phyloP scores from a whole-genome alignment of 441 rosid species.

The Jatropha multifida region DNA sequence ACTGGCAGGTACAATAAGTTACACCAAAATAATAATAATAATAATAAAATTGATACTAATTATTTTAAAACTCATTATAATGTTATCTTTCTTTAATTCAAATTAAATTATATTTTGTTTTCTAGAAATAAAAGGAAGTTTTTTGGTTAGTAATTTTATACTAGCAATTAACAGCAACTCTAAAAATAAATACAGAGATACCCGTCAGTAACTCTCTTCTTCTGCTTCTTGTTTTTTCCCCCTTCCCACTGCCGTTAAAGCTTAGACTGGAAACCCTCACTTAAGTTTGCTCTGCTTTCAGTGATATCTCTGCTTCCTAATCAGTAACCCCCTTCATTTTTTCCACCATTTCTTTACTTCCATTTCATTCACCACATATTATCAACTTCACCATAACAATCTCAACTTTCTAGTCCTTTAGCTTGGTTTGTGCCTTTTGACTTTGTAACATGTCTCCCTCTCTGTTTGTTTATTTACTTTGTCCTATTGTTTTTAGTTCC shows the following conservation, averaged over 20 bases:
- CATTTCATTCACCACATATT: not conserved
- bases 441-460: not conserved
- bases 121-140: no score
- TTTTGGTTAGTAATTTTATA: no score
- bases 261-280: not conserved
- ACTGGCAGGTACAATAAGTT: no score
- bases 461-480: not conserved
- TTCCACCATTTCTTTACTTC: not conserved
- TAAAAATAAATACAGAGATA: not conserved
- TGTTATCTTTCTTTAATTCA: no score
- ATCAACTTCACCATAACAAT: not conserved
- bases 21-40: no score
- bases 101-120: no score
- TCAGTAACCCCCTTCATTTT: not conserved
- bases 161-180: no score
- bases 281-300: not conserved
- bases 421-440: slow-evolving; percentile 8
- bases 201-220: slow-evolving; percentile 6
- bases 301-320: not conserved
- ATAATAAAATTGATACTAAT: no score
- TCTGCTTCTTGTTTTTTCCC: not conserved
- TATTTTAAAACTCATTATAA: no score
- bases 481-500: not conserved
- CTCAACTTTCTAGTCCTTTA: not conserved
- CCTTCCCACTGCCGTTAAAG: slow-evolving; percentile 4